Conservation (phyloP, 2,329 filamentous ascomycete species). For the Byssochlamys sp. region DNA sequence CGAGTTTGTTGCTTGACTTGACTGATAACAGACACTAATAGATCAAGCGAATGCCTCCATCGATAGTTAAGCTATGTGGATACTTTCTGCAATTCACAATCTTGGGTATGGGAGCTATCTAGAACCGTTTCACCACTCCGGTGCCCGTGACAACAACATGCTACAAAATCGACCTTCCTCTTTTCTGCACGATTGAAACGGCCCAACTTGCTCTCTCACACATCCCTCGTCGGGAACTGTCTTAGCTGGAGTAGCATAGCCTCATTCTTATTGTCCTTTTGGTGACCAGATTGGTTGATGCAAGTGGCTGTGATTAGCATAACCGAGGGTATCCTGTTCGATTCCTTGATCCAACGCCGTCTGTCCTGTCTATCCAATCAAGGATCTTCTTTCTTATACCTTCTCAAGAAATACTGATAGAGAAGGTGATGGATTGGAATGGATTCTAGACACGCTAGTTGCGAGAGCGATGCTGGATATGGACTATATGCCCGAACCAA, state of each 20-base stretch:
- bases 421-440: background rate
- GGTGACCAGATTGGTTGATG: background rate
- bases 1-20: background rate
- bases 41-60: background rate
- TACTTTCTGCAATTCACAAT: background rate
- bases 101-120: background rate
- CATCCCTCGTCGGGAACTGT: background rate
- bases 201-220: background rate
- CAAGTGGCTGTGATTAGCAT: background rate
- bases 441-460: background rate
- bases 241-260: background rate
- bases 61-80: background rate
- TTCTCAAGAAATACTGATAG: background rate
- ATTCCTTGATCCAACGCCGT: background rate
- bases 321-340: background rate
- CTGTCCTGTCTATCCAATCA: background rate
- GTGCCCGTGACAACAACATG: background rate
- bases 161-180: background rate
- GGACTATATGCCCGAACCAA: background rate
- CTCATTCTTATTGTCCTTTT: conserved; percentile 3
- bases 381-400: background rate
- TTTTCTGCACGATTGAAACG: background rate
- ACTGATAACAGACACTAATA: background rate
- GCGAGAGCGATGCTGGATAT: background rate
- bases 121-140: background rate